Conservation (phyloP, 768 basidiomycete genomes). For the Gloeophyllum trabeum region DNA sequence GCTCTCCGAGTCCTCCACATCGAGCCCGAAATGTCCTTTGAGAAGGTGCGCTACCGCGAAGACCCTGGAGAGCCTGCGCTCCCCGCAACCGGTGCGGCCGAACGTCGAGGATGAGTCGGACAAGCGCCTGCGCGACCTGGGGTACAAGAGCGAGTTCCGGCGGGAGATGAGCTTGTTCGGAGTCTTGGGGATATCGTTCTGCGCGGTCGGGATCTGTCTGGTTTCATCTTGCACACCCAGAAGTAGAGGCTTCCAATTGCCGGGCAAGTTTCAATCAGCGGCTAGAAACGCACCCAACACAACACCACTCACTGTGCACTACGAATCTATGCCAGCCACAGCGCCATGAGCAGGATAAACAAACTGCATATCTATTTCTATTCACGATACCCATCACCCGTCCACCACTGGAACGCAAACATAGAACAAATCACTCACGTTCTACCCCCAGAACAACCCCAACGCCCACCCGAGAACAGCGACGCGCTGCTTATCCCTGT, state of each 20-base stretch:
- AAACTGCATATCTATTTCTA: slow-evolving; percentile 39
- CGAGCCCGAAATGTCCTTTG: too few relatives aligned
- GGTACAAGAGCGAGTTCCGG: slow-evolving; percentile 44
- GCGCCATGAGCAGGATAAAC: slow-evolving; percentile 46
- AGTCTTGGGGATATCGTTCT: slow-evolving; percentile 49
- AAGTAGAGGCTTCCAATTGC: slow-evolving; percentile 52
- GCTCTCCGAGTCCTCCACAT: too few relatives aligned
- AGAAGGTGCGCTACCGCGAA: too few relatives aligned
- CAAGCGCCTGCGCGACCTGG: slow-evolving; percentile 35
- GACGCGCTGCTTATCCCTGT: slow-evolving; percentile 52
- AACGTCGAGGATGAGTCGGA: slow-evolving; percentile 19
- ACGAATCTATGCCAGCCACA: slow-evolving; percentile 47
- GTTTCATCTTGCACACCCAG: slow-evolving; percentile 54
- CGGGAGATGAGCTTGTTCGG: slow-evolving; percentile 50
- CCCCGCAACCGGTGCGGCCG: too few relatives aligned
- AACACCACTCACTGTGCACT: slow-evolving; percentile 37
- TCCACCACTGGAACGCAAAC: slow-evolving; percentile 21
- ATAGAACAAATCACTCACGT: slow-evolving; percentile 22
- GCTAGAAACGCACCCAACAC: neutral
- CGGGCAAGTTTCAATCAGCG: slow-evolving; percentile 26
- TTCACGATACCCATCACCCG: slow-evolving; percentile 49
- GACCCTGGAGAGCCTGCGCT: too few relatives aligned
- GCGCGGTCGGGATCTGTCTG: slow-evolving; percentile 44
- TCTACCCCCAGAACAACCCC: slow-evolving; percentile 55
- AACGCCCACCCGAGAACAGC: slow-evolving; percentile 46